Base-by-base conservation (phyloP, 352 stramenopile genomes). In the Pythium dissimile region DNA sequence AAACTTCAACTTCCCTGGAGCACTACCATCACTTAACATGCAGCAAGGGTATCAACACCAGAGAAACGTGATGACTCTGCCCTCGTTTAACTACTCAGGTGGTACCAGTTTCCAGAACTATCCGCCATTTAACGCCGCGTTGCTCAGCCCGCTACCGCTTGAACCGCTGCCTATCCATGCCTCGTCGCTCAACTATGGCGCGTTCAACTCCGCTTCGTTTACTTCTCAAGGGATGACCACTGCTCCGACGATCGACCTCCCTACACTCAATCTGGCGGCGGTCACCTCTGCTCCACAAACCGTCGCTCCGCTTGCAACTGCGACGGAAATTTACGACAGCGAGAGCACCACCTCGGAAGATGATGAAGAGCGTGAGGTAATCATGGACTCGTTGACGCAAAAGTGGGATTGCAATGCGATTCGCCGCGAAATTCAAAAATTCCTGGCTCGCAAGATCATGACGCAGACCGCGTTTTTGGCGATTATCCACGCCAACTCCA, bases 391-490 rank as follows among this genome's bases (percentile, higher is more conserved):
- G 11, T 47, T 71, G 10, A 44, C 47, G 31, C 5, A n/a, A 24
- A 72, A 75, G 56, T 71, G 49, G 43, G 59, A 79, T 52, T 84
- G 69, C 62, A 59, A 85, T 34, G 68, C 72, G 31, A 69, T 81
- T 15, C 72, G 74, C 35, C 64, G 60, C 46, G 71, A 74, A 52
- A 79, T 81, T 50, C 64, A 74, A 54, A 57, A 67, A 41, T 84
- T 81, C 39, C 43, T 84, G n/a, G 70, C 64, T 20, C 62, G 62
- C 9, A 84, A 81, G 43, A 72, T 66, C 50, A 80, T 84, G 64
- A 84, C 70, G 27, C 72, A 81, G 64, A 71, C 69, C 6, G 67
- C 69, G 24, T 81, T 73, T 31, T 58, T 81, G 2, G 62, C 64
- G 23, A 32, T 49, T 4, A 76, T 78, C 51, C 20, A 67, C 38